Conservation (phyloP, 495 filamentous ascomycete species). For the Xylaria venustula region DNA sequence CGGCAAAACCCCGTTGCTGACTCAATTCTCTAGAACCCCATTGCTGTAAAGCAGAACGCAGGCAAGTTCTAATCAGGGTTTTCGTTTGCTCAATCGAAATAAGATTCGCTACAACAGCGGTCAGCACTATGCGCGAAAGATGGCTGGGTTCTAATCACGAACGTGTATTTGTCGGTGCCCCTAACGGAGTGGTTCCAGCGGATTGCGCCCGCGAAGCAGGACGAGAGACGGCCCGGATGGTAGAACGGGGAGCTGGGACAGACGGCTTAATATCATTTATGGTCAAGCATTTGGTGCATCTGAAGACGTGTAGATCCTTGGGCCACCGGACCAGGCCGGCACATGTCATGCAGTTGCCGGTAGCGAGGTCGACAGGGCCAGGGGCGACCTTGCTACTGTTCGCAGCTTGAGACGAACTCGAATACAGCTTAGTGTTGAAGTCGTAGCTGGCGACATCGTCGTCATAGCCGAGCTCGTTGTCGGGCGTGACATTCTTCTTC, state of each 20-base stretch:
- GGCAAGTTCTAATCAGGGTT: constrained; percentile 21
- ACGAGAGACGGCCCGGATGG: constrained; percentile 14
- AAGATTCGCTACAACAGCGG: constrained; percentile 16
- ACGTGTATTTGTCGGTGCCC: constrained; percentile 1
- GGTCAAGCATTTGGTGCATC: constrained; percentile 82
- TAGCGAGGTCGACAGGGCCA: constrained; percentile 47
- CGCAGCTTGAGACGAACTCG: constrained; percentile 25
- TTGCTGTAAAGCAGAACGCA: constrained; percentile 24
- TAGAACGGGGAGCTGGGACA: constrained; percentile 14
- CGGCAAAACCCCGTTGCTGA: neutral
- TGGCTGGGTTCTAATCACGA: neutral
- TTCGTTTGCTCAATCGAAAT: constrained; percentile 29
- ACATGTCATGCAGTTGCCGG: constrained; percentile 80
- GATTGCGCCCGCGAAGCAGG: constrained; percentile 15
- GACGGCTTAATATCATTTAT: constrained; percentile 74
- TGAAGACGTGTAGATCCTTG: constrained; percentile 68
- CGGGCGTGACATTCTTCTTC: constrained; percentile 37
- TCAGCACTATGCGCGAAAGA: neutral
- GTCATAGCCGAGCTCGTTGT: constrained; percentile 22
- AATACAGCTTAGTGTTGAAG: constrained; percentile 23
- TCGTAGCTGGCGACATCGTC: constrained; percentile 26
- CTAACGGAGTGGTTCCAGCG: neutral
- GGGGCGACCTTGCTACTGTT: constrained; percentile 25
- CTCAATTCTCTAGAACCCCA: constrained; percentile 14
- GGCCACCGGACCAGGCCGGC: constrained; percentile 82